phyloP scores from a whole-genome alignment of 2,329 filamentous ascomycete species.

The Penicillium sp. region DNA sequence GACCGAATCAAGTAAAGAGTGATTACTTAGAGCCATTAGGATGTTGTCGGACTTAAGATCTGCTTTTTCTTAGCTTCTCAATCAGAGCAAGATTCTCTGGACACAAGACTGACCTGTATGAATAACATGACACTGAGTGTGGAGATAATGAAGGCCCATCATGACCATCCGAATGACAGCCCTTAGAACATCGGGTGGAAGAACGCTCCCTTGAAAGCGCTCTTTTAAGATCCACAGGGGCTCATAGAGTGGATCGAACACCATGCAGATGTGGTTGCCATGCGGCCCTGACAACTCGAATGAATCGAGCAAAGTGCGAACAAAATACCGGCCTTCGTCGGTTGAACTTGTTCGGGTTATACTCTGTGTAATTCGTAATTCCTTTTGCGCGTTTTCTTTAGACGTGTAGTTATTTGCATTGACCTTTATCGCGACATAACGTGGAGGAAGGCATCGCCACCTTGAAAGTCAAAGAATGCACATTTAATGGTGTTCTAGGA shows the following conservation, averaged over 20 bases:
- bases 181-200: constrained; percentile 32
- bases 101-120: constrained; percentile 37
- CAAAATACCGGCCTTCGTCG: constrained; percentile 34
- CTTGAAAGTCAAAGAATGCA: constrained; percentile 15
- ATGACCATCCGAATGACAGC: constrained; percentile 26
- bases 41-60: constrained; percentile 47
- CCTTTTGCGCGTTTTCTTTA: constrained; percentile 23
- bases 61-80: constrained; percentile 11
- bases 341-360: constrained; percentile 30
- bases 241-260: constrained; percentile 29
- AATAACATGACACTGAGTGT: constrained; percentile 41
- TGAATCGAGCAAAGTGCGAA: constrained; percentile 36
- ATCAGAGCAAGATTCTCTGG: not conserved
- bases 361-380: constrained; percentile 35
- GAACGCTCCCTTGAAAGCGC: constrained; percentile 21
- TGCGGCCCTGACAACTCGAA: constrained; percentile 31
- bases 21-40: constrained; percentile 30
- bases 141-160: constrained; percentile 43
- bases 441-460: constrained; percentile 25
- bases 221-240: constrained; percentile 35
- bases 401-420: constrained; percentile 24
- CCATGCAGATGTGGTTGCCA: constrained; percentile 36
- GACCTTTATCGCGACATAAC: constrained; percentile 39
- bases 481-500: not conserved
- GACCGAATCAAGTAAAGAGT: constrained; percentile 26